phyloP scores from a whole-genome alignment of 2,329 filamentous ascomycete genomes.

The Talaromyces albobiverticillius region DNA sequence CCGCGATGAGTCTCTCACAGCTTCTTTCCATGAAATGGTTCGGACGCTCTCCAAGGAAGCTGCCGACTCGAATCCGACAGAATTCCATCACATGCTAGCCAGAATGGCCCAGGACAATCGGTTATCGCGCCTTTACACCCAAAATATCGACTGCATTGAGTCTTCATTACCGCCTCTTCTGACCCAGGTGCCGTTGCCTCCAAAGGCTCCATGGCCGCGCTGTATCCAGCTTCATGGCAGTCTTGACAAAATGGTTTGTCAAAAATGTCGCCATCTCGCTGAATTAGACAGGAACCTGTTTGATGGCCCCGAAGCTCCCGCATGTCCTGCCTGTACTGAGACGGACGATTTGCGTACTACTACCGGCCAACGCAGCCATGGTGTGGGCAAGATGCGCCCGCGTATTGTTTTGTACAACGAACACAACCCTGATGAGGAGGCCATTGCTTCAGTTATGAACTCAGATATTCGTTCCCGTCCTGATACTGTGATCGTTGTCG shows the following conservation, averaged over 20 bases:
- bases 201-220: conserved; percentile 86
- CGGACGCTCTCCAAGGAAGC: conserved; percentile 79
- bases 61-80: conserved; percentile 72
- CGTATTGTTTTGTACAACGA: conserved; percentile 98
- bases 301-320: conserved; percentile 76
- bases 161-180: conserved; percentile 74
- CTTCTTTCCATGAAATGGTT: conserved; percentile 95
- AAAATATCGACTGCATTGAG: conserved; percentile 96
- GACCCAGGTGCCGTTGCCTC: conserved; percentile 76
- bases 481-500: conserved; percentile 90
- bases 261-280: conserved; percentile 77
- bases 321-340: conserved; percentile 71
- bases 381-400: conserved; percentile 83
- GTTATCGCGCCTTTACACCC: conserved; percentile 85
- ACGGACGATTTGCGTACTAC: conserved; percentile 73
- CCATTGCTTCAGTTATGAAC: conserved; percentile 85
- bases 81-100: conserved; percentile 90
- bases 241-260: conserved; percentile 93
- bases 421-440: conserved; percentile 92
- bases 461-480: conserved; percentile 82
- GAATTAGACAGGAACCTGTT: conserved; percentile 78
- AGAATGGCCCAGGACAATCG: conserved; percentile 84
- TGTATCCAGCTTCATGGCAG: conserved; percentile 94
- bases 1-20: conserved; percentile 82
- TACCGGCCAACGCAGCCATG: conserved; percentile 86